A percentile compares a stretch with the other conserved stretches of the same genome.
phyloP scores from a whole-genome alignment of 371 early-diverging fungal genomes.

The Chytridiales sp. region DNA sequence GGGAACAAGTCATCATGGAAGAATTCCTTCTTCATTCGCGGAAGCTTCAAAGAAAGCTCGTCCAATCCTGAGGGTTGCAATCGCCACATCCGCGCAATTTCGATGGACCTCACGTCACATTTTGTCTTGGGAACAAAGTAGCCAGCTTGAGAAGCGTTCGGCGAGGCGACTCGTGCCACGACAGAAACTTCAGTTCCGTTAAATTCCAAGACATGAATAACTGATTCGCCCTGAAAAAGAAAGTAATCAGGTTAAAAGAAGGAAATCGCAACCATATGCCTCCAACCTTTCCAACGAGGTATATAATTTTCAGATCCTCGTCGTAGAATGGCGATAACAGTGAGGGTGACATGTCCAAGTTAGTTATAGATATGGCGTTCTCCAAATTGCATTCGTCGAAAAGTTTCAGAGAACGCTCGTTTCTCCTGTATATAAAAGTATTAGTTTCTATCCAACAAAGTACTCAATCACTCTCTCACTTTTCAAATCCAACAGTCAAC shows the following conservation, averaged over 20 bases:
- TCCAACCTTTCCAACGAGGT: conserved; percentile 18
- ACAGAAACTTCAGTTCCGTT: conserved; percentile 36
- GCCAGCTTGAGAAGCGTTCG: conserved; percentile 65
- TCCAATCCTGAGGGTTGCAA: conserved; percentile 68
- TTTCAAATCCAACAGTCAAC: conserved; percentile 72
- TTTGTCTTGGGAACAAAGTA: conserved; percentile 58
- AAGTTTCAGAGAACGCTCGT: conserved; percentile 67
- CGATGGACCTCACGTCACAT: conserved; percentile 65
- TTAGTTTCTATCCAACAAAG: too few species aligned
- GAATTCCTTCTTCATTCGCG: conserved; percentile 70
- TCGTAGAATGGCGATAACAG: conserved; percentile 70
- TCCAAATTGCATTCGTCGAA: conserved; percentile 50
- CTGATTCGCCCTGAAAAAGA: conserved; percentile 51
- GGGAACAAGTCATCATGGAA: conserved; percentile 88
- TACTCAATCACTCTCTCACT: conserved; percentile 35
- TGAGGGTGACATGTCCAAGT: conserved; percentile 74
- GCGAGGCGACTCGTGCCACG: conserved; percentile 54
- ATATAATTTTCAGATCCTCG: conserved; percentile 59
- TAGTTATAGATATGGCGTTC: conserved; percentile 41
- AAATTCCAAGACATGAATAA: conserved; percentile 45
- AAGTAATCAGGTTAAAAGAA: too few species aligned
- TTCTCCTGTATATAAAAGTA: conserved; percentile 25
- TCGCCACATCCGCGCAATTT: conserved; percentile 67
- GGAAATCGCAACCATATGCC: too few species aligned
- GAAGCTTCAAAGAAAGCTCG: conserved; percentile 68